A percentile compares a stretch with the other conserved stretches of the same genome.
Conservation (phyloP, 2,329 filamentous ascomycete genomes). For the Venturia nashicola region DNA sequence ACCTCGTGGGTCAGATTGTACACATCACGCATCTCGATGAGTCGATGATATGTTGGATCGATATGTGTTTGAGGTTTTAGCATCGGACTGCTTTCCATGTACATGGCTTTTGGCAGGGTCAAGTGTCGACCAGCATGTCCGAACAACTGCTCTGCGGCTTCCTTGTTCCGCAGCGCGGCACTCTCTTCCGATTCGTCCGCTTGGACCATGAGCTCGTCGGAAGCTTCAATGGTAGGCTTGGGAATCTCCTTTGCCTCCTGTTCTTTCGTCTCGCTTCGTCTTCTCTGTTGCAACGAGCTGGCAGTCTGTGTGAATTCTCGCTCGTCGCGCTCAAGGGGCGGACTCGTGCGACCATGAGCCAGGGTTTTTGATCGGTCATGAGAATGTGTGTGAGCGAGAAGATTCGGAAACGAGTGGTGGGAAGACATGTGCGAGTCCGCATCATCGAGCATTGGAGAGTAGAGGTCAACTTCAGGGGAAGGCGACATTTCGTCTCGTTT, state of each 20-base stretch:
- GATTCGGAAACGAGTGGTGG: conserved; percentile 15
- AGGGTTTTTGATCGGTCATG: conserved; percentile 4
- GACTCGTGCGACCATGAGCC: conserved; percentile 56
- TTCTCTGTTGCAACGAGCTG: conserved; percentile 53
- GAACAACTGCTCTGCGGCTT: conserved; percentile 38
- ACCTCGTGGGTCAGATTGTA: conserved; percentile 22
- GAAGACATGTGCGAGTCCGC: conserved; percentile 31
- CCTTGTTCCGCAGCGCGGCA: conserved; percentile 36
- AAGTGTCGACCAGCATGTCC: conserved; percentile 26
- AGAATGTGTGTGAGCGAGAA: background rate
- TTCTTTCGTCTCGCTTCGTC: background rate
- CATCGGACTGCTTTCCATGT: conserved; percentile 32
- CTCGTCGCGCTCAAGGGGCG: conserved; percentile 86
- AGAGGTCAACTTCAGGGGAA: conserved; percentile 87
- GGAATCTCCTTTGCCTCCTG: background rate
- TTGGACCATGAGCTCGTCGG: conserved; percentile 22
- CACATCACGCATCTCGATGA: conserved; percentile 20
- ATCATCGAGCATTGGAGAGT: conserved; percentile 74
- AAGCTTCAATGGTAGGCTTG: conserved; percentile 4
- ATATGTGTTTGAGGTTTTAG: conserved; percentile 23
- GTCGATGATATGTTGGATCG: conserved; percentile 14
- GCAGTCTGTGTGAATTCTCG: conserved; percentile 95
- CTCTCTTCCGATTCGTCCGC: conserved; percentile 35
- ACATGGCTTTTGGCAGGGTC: conserved; percentile 24
- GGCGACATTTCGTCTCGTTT: conserved; percentile 61